These are phyloP conservation scores for Fusarium sp. DNA, from an alignment of 2,329 filamentous ascomycete genomes.

Conservation along the genomic window DNA sequence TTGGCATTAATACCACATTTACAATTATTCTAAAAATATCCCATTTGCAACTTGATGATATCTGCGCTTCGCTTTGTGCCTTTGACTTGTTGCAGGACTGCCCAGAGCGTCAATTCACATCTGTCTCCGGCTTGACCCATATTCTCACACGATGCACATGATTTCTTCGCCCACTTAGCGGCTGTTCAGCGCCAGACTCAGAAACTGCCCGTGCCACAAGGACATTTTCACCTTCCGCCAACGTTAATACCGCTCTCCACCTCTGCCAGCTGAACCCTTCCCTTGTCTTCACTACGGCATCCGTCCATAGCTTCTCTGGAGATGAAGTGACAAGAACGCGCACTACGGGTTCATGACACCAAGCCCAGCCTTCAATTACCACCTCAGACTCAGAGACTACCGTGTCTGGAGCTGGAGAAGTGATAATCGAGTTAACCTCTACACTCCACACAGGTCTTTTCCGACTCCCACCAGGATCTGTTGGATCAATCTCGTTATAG, in stretches of 20 bases:
- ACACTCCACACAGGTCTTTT: constrained; percentile 23
- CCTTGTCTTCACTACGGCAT: background rate
- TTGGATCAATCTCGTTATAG: constrained; percentile 18
- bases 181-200: background rate
- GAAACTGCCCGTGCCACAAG: background rate
- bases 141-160: background rate
- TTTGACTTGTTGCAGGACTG: no score
- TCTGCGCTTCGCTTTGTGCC: background rate
- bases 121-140: background rate
- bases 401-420: background rate
- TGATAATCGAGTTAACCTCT: constrained; percentile 26
- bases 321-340: background rate
- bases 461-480: background rate
- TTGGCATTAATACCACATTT: background rate
- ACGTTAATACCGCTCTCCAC: background rate
- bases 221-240: background rate
- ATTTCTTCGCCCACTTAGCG: background rate
- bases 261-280: background rate
- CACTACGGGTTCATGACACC: background rate
- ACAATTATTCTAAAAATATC: background rate
- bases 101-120: background rate
- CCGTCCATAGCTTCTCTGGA: background rate
- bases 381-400: background rate
- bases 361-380: background rate
- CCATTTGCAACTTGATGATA: background rate